Evolutionary conservation across 768 basidiomycete genomes (phyloP), one percentile per base, ranked within the genome.

Genomic region (Tylopilus sp.): DNA sequence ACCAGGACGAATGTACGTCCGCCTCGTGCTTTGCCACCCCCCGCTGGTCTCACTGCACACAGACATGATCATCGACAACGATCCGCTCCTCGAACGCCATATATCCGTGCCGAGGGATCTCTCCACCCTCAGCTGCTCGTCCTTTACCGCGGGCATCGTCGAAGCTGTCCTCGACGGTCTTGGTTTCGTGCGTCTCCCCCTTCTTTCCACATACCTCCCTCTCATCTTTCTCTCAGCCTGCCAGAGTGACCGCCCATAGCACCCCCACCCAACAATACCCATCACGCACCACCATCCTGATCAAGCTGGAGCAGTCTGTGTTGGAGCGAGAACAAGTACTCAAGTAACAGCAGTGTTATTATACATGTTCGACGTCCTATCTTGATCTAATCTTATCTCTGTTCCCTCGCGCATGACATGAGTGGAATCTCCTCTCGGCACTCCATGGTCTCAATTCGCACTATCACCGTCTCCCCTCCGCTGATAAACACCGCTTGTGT

Each of bases 21-120:
- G 40, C 22, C 36, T 42, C 5, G 21, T 12, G 38, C 26, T 45
- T 8, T 40, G 12, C 41, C 13, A 10, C 28, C 28, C 10, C 51
- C 41, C 23, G 40, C 51, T 52, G 31, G 54, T 52, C 28, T 28
- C 28, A 46, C 39, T 44, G 4, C 21, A 21, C 20, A 28, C 57
- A 95, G 93, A 98, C 71, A 98, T 98, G 97, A 89, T 99, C 57
- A 88, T 95, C 53, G 89, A 98, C 76, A 98, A 99, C 68, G 90
- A 95, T 64, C 95, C 97, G 11, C 81, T 86, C 20, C 77, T 98
- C 57, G 95, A 97, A 56, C 84, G 91, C 52, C 79, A 91, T 58
- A 91, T 99, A 54, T 92, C 93, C 26, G 89, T 98, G 13, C 97
- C 97, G 20, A 83, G 83, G 60, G 97, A 99, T 65, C 85, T 99